Percentiles rank a stretch among this genome's conserved stretches.
Conservation (phyloP, 495 filamentous ascomycete species). For the Beverwykella pulmonaria region DNA sequence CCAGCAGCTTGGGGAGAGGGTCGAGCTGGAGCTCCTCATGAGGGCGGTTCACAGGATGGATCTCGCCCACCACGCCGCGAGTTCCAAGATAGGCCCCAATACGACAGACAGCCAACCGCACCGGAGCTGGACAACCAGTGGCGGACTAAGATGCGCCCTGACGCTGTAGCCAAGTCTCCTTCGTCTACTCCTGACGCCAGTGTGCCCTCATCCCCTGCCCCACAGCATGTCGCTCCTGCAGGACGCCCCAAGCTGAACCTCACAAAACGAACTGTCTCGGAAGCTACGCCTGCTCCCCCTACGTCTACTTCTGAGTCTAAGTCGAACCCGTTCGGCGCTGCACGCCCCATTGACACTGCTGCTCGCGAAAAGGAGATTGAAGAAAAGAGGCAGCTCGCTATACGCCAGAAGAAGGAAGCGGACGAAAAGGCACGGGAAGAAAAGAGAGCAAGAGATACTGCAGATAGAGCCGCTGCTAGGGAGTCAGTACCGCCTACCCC, state of each 20-base stretch:
- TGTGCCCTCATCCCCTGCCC: conserved; percentile 66
- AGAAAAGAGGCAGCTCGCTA: conserved; percentile 73
- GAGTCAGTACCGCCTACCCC: conserved; percentile 27
- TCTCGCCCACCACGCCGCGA: conserved; percentile 82
- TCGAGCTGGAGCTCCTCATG: conserved; percentile 74
- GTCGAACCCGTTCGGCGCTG: conserved; percentile 89
- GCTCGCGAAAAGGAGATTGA: conserved; percentile 85
- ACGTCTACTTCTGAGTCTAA: conserved; percentile 67
- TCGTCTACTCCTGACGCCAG: conserved; percentile 62
- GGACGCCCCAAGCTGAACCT: conserved; percentile 79
- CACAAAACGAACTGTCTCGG: conserved; percentile 83
- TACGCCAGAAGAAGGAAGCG: conserved; percentile 81
- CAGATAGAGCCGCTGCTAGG: conserved; percentile 47
- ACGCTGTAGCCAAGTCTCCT: conserved; percentile 55
- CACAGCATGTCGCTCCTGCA: conserved; percentile 55
- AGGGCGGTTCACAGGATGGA: conserved; percentile 75
- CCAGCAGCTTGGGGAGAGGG: conserved; percentile 83
- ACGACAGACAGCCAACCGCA: conserved; percentile 74
- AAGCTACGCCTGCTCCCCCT: conserved; percentile 58
- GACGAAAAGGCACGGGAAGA: conserved; percentile 86
- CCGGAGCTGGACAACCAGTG: conserved; percentile 86
- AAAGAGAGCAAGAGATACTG: conserved; percentile 60
- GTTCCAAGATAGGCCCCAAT: conserved; percentile 64
- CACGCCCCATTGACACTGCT: conserved; percentile 85
- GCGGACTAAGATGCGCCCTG: conserved; percentile 81